Conservation (phyloP, 2,329 filamentous ascomycete species). For the Aspergillus neotritici region DNA sequence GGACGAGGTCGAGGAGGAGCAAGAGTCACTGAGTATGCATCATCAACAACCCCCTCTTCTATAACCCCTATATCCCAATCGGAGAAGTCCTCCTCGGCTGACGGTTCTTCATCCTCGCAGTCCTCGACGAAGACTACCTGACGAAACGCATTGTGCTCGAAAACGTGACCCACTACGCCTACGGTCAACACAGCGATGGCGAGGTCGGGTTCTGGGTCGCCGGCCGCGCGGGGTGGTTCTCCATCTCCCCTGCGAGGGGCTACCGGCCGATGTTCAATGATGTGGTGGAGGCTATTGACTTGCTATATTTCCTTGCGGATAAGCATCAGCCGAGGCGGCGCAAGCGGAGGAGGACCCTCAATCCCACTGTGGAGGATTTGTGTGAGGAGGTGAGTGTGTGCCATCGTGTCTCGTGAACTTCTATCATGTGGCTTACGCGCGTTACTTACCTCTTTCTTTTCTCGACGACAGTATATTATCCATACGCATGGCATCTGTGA, state of each 20-base stretch:
- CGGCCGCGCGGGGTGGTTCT: conserved; percentile 59
- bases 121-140: conserved; percentile 35
- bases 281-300: conserved; percentile 54
- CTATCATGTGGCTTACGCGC: conserved; percentile 4
- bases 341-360: conserved; percentile 27
- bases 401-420: not conserved
- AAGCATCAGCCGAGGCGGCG: conserved; percentile 43
- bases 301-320: conserved; percentile 59
- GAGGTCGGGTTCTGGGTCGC: conserved; percentile 56
- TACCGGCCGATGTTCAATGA: conserved; percentile 51
- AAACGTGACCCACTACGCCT: conserved; percentile 46
- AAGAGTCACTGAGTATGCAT: conserved; percentile 38
- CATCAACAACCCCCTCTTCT: not conserved
- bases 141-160: conserved; percentile 44
- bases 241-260: conserved; percentile 48
- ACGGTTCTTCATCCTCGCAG: conserved; percentile 13
- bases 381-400: conserved; percentile 35
- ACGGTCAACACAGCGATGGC: conserved; percentile 50
- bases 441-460: conserved; percentile 10
- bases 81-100: not conserved
- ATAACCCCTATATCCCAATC: not conserved
- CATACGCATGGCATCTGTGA: conserved; percentile 40
- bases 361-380: conserved; percentile 34
- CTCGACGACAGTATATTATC: conserved; percentile 28
- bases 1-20: conserved; percentile 41